Evolutionary conservation across 2,329 filamentous ascomycete species (phyloP).

Genomic region (Aureobasidium uvarum): DNA sequence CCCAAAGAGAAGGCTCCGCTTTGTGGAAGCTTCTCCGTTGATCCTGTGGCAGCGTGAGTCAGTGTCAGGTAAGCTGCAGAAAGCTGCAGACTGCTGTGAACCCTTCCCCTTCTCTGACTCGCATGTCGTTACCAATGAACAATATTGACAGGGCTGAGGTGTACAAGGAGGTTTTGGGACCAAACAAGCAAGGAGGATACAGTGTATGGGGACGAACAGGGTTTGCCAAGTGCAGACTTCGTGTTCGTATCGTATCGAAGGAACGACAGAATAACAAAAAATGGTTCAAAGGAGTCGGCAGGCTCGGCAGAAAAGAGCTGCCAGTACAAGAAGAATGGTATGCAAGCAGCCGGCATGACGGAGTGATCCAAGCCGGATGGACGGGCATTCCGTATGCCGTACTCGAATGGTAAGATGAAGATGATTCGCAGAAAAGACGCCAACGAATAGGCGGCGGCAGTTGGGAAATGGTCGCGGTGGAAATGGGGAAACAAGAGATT

Average conservation of each 20-base stretch:
- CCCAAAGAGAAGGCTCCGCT: neutral
- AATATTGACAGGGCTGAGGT: slow-evolving; percentile 16
- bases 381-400: slow-evolving; percentile 4
- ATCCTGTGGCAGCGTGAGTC: slow-evolving; percentile 18
- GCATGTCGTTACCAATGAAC: slow-evolving; percentile 15
- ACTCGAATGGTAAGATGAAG: slow-evolving; percentile 13
- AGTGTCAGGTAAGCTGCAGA: slow-evolving; percentile 21
- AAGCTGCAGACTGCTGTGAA: slow-evolving; percentile 15
- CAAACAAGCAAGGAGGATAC: neutral
- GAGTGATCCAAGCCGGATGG: slow-evolving; percentile 10
- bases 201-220: slow-evolving; percentile 9
- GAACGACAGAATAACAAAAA: neutral
- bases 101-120: slow-evolving; percentile 20
- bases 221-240: slow-evolving; percentile 10
- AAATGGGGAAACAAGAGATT: slow-evolving; percentile 22
- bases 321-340: slow-evolving; percentile 1
- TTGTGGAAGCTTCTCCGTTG: slow-evolving; percentile 21
- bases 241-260: slow-evolving; percentile 16
- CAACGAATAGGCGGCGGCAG: slow-evolving; percentile 21
- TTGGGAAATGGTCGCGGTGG: slow-evolving; percentile 14
- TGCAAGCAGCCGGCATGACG: slow-evolving; percentile 10
- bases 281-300: neutral
- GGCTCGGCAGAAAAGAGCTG: neutral
- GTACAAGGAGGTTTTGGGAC: neutral
- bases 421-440: slow-evolving; percentile 10